Conservation (phyloP, 2,329 filamentous ascomycete genomes). For the Claviceps sp. region DNA sequence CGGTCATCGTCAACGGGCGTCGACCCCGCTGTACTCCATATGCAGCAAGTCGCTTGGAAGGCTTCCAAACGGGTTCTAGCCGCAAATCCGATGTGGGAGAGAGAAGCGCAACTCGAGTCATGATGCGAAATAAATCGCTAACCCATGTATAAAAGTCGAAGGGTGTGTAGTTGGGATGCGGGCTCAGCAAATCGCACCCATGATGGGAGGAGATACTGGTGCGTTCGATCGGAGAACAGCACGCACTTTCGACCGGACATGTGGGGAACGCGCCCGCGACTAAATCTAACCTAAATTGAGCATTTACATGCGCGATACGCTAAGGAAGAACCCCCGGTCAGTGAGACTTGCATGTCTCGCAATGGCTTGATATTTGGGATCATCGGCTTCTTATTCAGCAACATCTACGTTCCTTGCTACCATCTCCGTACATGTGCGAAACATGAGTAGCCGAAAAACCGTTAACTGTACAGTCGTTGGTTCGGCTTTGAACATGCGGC, state of each 20-base stretch:
- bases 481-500: background rate
- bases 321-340: background rate
- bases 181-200: background rate
- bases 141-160: background rate
- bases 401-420: background rate
- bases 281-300: background rate
- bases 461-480: background rate
- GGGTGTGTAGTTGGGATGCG: background rate
- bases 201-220: background rate
- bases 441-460: background rate
- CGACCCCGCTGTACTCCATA: background rate
- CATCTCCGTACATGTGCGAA: background rate
- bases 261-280: background rate
- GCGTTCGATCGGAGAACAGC: background rate
- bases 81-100: background rate
- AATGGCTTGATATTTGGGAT: background rate
- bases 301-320: background rate
- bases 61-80: background rate
- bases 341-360: background rate
- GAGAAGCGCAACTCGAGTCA: background rate
- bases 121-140: background rate
- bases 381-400: background rate
- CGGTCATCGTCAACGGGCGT: background rate
- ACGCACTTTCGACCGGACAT: background rate
- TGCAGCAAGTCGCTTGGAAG: background rate